Percentiles rank a stretch among this genome's conserved stretches.
These are phyloP conservation scores for Phaeosphaeriaceae sp. DNA, from an alignment of 2,329 filamentous ascomycete genomes.

Conservation along the genomic window DNA sequence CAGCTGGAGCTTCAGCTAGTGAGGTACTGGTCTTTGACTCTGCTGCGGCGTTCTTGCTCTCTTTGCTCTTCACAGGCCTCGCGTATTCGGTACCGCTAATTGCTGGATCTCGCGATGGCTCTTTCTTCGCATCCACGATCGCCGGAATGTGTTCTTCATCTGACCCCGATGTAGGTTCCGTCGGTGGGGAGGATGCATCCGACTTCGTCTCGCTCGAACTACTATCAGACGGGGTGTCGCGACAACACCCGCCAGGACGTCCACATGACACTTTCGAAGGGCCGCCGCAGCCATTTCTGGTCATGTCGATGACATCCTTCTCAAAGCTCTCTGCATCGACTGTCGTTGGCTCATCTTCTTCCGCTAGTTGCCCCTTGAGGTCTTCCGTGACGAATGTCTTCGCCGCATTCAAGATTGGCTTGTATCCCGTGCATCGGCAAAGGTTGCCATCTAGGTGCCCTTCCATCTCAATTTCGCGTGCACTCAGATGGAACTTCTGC, in stretches of 20 bases:
- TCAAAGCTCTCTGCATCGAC: conserved; percentile 29
- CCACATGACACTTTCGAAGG: conserved; percentile 42
- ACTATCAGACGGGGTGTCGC: conserved; percentile 39
- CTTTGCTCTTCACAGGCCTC: conserved; percentile 45
- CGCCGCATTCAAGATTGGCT: conserved; percentile 90
- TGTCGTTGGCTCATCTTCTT: conserved; percentile 60
- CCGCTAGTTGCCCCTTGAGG: conserved; percentile 56
- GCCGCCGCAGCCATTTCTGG: conserved; percentile 30
- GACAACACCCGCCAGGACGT: conserved; percentile 47
- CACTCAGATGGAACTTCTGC: conserved; percentile 42
- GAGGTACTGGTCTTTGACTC: conserved; percentile 60
- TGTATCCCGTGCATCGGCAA: conserved; percentile 91
- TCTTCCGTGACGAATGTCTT: conserved; percentile 77
- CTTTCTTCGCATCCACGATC: conserved; percentile 27
- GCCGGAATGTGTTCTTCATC: conserved; percentile 39
- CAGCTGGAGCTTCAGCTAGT: conserved; percentile 45
- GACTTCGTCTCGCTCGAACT: conserved; percentile 38
- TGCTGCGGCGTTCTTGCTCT: conserved; percentile 18
- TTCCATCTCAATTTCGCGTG: conserved; percentile 47
- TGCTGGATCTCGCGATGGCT: conserved; percentile 25
- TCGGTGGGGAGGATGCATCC: conserved; percentile 34
- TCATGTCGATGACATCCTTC: conserved; percentile 34
- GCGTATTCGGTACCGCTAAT: conserved; percentile 43
- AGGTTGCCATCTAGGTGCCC: conserved; percentile 85
- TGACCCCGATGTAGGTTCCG: conserved; percentile 32